Conservation (phyloP, 2,329 filamentous ascomycete species). For the Colletotrichum sp. region DNA sequence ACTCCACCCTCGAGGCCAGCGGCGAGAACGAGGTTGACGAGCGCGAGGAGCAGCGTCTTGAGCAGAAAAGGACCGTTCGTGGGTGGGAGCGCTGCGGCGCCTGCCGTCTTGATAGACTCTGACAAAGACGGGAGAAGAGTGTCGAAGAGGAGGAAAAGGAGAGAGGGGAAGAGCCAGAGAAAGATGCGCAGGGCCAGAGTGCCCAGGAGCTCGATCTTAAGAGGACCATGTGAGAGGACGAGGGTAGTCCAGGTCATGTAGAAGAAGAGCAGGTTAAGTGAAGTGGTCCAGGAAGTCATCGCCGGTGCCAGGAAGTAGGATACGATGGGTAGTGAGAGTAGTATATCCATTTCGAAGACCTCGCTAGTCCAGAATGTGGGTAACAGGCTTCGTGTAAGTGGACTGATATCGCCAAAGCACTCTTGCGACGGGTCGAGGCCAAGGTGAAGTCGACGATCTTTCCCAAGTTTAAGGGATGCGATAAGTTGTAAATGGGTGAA, state of each 20-base stretch:
- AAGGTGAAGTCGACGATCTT: not conserved
- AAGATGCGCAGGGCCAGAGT: constrained; percentile 70
- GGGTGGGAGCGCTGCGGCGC: constrained; percentile 52
- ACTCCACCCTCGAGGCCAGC: constrained; percentile 48
- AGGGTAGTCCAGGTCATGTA: constrained; percentile 90
- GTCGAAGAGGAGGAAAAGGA: constrained; percentile 77
- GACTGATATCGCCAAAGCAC: not conserved
- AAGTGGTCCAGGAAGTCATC: constrained; percentile 74
- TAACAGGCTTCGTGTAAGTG: not conserved
- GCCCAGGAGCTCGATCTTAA: constrained; percentile 77
- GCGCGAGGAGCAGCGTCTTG: constrained; percentile 43
- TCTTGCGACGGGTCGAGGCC: not conserved
- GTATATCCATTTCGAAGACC: constrained; percentile 57
- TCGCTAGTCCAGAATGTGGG: not conserved
- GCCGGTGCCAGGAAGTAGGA: constrained; percentile 69
- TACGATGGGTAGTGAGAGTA: constrained; percentile 75
- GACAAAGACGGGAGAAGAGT: constrained; percentile 71
- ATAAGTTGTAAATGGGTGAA: not conserved
- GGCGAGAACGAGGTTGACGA: constrained; percentile 50
- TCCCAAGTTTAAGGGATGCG: not conserved
- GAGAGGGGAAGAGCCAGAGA: constrained; percentile 76
- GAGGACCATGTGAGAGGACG: constrained; percentile 75
- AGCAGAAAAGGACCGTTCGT: constrained; percentile 33
- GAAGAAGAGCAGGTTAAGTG: constrained; percentile 85
- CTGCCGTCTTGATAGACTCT: constrained; percentile 72